These are phyloP conservation scores for Pseudogymnoascus sp. DNA, from an alignment of 2,329 filamentous ascomycete species.

Conservation along the genomic window DNA sequence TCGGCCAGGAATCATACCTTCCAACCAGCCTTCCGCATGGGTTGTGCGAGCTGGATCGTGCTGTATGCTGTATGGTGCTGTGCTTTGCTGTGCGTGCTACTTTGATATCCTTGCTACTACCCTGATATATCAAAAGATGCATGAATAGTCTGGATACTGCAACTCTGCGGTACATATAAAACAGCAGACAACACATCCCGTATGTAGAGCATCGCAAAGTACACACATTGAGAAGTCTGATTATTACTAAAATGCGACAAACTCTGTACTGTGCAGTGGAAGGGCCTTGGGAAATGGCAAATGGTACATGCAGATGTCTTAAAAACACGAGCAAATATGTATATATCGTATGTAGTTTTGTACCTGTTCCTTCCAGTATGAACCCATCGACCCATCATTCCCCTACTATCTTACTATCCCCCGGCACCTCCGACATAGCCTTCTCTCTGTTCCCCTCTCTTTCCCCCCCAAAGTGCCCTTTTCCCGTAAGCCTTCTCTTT, in stretches of 20 bases:
- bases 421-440: conserved; percentile 3
- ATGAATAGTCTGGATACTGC: background rate
- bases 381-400: background rate
- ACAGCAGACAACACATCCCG: background rate
- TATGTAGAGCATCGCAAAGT: background rate
- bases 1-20: background rate
- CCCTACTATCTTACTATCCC: background rate
- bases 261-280: background rate
- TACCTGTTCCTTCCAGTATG: background rate
- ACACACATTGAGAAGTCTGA: background rate
- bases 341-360: conserved; percentile 1
- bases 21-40: conserved; percentile 5
- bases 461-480: background rate
- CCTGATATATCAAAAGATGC: conserved; percentile 2
- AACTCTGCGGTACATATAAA: background rate
- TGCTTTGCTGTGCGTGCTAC: background rate
- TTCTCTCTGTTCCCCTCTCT: background rate
- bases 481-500: background rate
- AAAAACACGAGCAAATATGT: background rate
- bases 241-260: background rate
- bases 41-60: too few species aligned
- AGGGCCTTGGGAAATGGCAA: background rate
- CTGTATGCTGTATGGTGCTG: background rate
- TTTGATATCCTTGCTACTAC: background rate
- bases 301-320: conserved; percentile 2